Evolutionary conservation across 2,329 filamentous ascomycete genomes (phyloP), one percentile per base, ranked within the genome.

Genomic region (Venturia aucupariae): DNA sequence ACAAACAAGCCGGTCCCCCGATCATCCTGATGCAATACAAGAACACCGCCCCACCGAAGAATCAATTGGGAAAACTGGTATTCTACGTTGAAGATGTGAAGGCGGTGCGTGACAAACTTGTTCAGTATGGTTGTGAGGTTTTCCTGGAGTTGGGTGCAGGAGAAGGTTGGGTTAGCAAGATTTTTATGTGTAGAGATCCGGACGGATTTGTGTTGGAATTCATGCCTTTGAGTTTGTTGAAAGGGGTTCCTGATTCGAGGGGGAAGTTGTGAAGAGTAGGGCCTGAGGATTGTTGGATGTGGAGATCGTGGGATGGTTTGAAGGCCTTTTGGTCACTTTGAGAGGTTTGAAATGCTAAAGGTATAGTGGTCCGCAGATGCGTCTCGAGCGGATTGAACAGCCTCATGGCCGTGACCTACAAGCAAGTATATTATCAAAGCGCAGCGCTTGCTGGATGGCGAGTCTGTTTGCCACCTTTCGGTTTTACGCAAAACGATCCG

Each of bases 31-130:
- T 62, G 42, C 42, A 51, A 51, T 62, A 62, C 42, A 62, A 35
- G 54, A 54, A 51, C 46, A 41, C 41, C n/a, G 46, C n/a, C n/a
- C 22, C 32, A 11, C 24, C 44, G 4, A 62, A 62, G 22, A 51
- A 62, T 24, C 61, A 46, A 24, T 38, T 17, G n/a, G 61, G 61
- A 22, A 51, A 62, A 51, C 17, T 51, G 10, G 41, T 62, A 30
- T 62, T 46, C 6, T 51, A 62, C 13, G 61, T 62, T 7, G 61
- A 62, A 19, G 42, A 35, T 51, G 61, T 62, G 11, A 62, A 62
- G 32, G 61, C 30, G 17, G 24, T 54, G 7, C 30, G 38, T n/a
- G 61, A 62, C 27, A 46, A n/a, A 19, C 19, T 24, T 24, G 42
- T 42, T 5, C 27, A 19, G 17, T 46, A 62, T 46, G 42, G 42